Evolutionary conservation across 495 filamentous ascomycete genomes (phyloP).

Genomic region (Corynascus novoguineensis): DNA sequence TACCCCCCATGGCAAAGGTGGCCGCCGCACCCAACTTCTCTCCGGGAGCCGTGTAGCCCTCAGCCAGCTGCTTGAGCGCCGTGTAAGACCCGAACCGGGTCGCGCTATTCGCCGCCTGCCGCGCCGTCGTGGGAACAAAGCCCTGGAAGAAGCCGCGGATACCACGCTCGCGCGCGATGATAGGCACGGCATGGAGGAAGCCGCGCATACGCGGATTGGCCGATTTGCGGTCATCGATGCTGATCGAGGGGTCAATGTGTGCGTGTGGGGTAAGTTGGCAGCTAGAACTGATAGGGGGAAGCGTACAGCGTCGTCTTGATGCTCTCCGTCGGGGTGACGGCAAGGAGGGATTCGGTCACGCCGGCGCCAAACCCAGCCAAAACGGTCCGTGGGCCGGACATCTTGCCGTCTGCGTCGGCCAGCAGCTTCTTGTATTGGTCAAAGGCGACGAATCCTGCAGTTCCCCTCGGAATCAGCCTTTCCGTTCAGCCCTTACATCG

Average conservation of each 20-base stretch:
- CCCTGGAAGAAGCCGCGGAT: conserved; percentile 93
- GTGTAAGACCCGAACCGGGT: conserved; percentile 87
- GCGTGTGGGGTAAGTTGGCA: not conserved
- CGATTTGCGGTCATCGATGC: conserved; percentile 92
- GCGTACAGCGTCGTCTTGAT: conserved; percentile 89
- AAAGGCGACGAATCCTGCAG: conserved; percentile 85
- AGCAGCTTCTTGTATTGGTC: conserved; percentile 84
- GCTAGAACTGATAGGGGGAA: not conserved
- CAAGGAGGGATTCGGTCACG: conserved; percentile 85
- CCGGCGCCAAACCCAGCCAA: conserved; percentile 93
- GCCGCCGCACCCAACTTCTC: conserved; percentile 87
- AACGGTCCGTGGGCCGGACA: conserved; percentile 85
- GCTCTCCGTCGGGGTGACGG: conserved; percentile 94
- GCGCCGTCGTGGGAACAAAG: conserved; percentile 87
- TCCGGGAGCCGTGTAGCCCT: conserved; percentile 86
- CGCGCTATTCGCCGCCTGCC: conserved; percentile 92
- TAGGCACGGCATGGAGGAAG: conserved; percentile 80
- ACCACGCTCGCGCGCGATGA: conserved; percentile 84
- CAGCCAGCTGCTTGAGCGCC: conserved; percentile 80
- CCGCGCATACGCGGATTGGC: conserved; percentile 82
- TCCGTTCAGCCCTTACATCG: not conserved
- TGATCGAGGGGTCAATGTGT: conserved; percentile 23
- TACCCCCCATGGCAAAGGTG: conserved; percentile 86
- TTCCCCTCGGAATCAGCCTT: not conserved
- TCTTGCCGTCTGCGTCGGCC: conserved; percentile 77